These are phyloP conservation scores for Nowakowskiella sp. DNA, from an alignment of 192 early-diverging fungal genomes.

Conservation along the genomic window DNA sequence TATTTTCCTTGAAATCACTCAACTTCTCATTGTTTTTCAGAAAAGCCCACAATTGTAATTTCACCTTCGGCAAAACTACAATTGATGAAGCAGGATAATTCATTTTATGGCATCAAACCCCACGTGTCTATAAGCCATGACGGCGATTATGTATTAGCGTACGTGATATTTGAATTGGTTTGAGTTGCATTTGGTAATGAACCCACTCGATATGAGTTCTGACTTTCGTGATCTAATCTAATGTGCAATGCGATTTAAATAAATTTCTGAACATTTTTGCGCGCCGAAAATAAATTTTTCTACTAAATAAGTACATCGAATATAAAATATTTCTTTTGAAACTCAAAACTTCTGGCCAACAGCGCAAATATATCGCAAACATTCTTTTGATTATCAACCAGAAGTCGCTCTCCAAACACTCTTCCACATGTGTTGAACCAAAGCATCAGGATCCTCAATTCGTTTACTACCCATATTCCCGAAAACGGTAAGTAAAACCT, in stretches of 20 bases:
- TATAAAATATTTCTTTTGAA: no score
- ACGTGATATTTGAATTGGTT: slow-evolving; percentile 64
- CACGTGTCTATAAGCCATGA: slow-evolving; percentile 71
- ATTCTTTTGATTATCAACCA: no score
- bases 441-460: not conserved
- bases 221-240: no score
- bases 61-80: no score
- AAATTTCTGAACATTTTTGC: no score
- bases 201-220: no score
- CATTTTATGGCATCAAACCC: slow-evolving; percentile 8
- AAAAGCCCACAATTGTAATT: slow-evolving; percentile 14
- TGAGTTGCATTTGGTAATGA: no score
- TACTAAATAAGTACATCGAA: no score
- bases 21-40: not conserved
- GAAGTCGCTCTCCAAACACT: not conserved
- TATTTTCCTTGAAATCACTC: not conserved
- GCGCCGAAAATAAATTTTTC: no score
- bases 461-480: not conserved
- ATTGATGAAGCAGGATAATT: not conserved
- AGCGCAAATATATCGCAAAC: no score
- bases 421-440: not conserved
- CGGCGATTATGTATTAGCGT: slow-evolving; percentile 63
- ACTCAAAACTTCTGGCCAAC: no score
- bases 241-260: no score
- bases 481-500: not conserved